These are phyloP conservation scores for Fraxinus americana DNA, from an alignment of 257 asterid genomes.

Conservation along the genomic window DNA sequence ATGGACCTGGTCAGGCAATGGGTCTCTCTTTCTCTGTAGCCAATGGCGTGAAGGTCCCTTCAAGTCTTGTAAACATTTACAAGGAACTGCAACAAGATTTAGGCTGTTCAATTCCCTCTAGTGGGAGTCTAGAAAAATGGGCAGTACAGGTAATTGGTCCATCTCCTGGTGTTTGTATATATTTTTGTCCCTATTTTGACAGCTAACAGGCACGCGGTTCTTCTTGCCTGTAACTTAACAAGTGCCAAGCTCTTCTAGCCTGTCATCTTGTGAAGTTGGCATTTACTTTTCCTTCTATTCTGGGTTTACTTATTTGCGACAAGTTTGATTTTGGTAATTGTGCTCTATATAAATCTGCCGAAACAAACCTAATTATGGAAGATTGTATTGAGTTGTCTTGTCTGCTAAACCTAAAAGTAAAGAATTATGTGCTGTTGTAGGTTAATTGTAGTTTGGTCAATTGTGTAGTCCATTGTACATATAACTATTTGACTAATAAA, in stretches of 20 bases:
- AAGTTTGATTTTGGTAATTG: neutral
- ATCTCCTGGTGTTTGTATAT: slow-evolving; percentile 15
- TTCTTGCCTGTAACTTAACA: slow-evolving; percentile 3
- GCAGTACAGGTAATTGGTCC: slow-evolving; percentile 70
- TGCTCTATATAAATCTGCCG: neutral
- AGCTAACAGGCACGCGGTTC: slow-evolving; percentile 13
- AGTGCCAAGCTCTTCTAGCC: slow-evolving; percentile 7
- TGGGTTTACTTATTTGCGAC: neutral
- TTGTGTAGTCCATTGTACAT: too few species aligned
- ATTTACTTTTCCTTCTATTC: neutral
- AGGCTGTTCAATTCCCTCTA: slow-evolving; percentile 75
- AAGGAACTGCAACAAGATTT: slow-evolving; percentile 87
- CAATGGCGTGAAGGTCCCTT: slow-evolving; percentile 76
- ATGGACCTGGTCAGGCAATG: slow-evolving; percentile 99
- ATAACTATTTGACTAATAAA: neutral
- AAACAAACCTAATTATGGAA: neutral
- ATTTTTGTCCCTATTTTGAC: slow-evolving; percentile 18
- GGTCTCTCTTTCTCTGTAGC: slow-evolving; percentile 98
- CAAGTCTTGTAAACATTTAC: slow-evolving; percentile 84
- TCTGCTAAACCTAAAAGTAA: neutral
- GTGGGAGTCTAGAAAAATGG: slow-evolving; percentile 94
- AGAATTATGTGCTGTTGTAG: neutral
- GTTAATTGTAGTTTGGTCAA: neutral
- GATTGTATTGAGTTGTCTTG: neutral
- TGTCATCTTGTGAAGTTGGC: slow-evolving; percentile 7